phyloP scores from a whole-genome alignment of 495 filamentous ascomycete species.

The Lichenothelia convexa region DNA sequence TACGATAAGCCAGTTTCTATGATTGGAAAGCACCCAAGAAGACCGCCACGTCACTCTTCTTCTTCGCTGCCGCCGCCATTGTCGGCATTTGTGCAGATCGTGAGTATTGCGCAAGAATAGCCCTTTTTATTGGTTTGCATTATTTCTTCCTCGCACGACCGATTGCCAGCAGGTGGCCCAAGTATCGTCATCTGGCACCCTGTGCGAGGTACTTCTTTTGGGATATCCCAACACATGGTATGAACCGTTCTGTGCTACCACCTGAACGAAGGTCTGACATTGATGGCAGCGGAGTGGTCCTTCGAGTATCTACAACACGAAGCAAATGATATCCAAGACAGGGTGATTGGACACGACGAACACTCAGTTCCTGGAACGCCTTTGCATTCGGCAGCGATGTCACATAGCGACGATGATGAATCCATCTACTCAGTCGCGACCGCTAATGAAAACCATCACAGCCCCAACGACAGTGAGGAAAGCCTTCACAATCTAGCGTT shows the following conservation, averaged over 20 bases:
- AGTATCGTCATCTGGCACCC: slow-evolving; percentile 12
- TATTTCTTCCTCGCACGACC: slow-evolving; percentile 14
- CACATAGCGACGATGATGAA: background rate
- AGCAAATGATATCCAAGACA: slow-evolving; percentile 15
- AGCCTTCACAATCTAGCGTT: slow-evolving; percentile 9
- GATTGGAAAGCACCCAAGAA: slow-evolving; percentile 10
- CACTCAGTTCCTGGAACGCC: background rate
- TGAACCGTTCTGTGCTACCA: too few relatives aligned
- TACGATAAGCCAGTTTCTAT: slow-evolving; percentile 14
- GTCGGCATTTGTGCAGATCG: slow-evolving; percentile 5
- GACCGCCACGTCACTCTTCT: slow-evolving; percentile 7
- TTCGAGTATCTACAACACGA: slow-evolving; percentile 22
- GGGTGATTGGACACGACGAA: slow-evolving; percentile 11
- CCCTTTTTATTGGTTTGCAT: slow-evolving; percentile 5
- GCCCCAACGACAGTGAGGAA: background rate
- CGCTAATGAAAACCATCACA: slow-evolving; percentile 1
- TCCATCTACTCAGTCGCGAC: background rate
- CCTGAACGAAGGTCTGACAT: background rate
- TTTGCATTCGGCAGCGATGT: background rate
- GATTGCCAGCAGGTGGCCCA: slow-evolving; percentile 11
- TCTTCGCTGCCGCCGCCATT: slow-evolving; percentile 6
- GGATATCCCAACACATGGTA: slow-evolving; percentile 14
- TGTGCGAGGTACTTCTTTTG: slow-evolving; percentile 13
- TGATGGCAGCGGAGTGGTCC: slow-evolving; percentile 19
- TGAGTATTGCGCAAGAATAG: slow-evolving; percentile 10